phyloP scores from a whole-genome alignment of 1,284 basidiomycete species.

The Sphagnurus paluster region DNA sequence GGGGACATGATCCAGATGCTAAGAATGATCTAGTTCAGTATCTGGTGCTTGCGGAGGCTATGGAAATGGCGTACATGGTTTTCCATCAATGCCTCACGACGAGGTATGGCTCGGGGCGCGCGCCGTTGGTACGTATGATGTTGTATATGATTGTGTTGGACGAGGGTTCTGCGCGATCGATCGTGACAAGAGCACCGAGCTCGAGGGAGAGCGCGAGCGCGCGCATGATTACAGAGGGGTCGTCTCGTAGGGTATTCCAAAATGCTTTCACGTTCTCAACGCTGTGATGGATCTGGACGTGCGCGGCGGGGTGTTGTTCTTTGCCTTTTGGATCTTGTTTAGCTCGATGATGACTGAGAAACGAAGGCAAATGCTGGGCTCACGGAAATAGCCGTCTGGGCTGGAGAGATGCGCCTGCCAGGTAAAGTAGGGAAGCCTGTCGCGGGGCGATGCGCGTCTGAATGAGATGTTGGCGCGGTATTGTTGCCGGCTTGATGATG shows the following conservation, averaged over 20 bases:
- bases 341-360: too few relatives aligned
- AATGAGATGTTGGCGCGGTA: constrained; percentile 22
- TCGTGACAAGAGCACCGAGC: constrained; percentile 31
- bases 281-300: constrained; percentile 32
- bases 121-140: neutral
- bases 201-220: constrained; percentile 39
- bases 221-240: constrained; percentile 31
- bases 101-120: constrained; percentile 1
- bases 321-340: neutral
- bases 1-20: neutral
- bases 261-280: constrained; percentile 32
- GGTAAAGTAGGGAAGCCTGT: constrained; percentile 19
- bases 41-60: neutral
- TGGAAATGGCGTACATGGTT: neutral
- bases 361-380: constrained; percentile 20
- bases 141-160: constrained; percentile 8
- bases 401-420: constrained; percentile 26
- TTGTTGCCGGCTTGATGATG: constrained; percentile 15
- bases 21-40: neutral
- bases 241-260: constrained; percentile 27
- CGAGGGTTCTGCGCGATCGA: constrained; percentile 23
- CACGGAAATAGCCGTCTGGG: constrained; percentile 18
- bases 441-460: constrained; percentile 16
- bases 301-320: constrained; percentile 28
- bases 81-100: neutral